These are phyloP conservation scores for Aspergillus avenaceus DNA, from an alignment of 495 filamentous ascomycete genomes.

Conservation along the genomic window DNA sequence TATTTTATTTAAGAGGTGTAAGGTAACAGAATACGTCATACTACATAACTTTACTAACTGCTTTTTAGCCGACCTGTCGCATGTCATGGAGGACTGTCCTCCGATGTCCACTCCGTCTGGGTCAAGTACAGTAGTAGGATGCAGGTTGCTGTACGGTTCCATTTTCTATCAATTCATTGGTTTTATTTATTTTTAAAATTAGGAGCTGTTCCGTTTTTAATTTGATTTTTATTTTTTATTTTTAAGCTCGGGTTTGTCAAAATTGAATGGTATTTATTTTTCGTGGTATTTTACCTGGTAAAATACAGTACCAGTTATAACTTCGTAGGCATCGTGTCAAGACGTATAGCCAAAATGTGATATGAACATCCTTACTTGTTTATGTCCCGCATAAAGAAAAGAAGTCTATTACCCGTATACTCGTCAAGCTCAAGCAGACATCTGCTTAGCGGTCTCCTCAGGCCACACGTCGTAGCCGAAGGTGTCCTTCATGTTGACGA, in stretches of 20 bases:
- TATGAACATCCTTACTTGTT: not conserved
- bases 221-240: not conserved
- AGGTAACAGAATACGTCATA: not conserved
- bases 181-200: not conserved
- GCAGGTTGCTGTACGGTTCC: slow-evolving; percentile 3
- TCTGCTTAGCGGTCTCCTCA: slow-evolving; percentile 39
- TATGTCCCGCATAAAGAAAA: slow-evolving; percentile 34
- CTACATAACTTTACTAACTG: not conserved
- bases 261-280: not conserved
- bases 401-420: not conserved
- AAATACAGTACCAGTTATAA: not conserved
- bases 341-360: not conserved
- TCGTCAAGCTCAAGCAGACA: slow-evolving; percentile 27
- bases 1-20: too few relatives aligned
- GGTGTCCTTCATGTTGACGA: slow-evolving; percentile 79
- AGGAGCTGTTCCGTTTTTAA: not conserved
- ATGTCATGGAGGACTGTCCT: slow-evolving; percentile 23
- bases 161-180: not conserved
- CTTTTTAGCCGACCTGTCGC: not conserved
- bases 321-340: not conserved
- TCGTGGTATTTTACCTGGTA: not conserved
- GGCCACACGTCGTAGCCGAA: slow-evolving; percentile 53
- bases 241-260: not conserved
- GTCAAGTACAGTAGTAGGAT: not conserved
- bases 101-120: slow-evolving; percentile 11